These are phyloP conservation scores for Pseudevernia furfuracea DNA, from an alignment of 495 filamentous ascomycete genomes.

Conservation along the genomic window DNA sequence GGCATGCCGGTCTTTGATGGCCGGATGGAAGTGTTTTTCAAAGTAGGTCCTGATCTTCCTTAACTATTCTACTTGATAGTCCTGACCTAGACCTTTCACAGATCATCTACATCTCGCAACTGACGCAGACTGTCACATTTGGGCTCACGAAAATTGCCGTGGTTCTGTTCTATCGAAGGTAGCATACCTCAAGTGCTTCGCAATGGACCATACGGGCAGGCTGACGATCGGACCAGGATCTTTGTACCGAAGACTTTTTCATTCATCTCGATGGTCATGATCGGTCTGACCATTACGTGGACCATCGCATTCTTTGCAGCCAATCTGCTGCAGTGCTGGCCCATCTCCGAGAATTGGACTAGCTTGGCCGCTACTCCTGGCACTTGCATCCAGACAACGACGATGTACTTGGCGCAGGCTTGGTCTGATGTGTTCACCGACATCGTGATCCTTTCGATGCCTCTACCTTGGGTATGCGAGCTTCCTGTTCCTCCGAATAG, in stretches of 20 bases:
- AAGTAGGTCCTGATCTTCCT: neutral
- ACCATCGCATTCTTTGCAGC: slow-evolving; percentile 16
- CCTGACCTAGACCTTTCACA: neutral
- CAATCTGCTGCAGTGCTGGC: slow-evolving; percentile 15
- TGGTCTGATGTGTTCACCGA: slow-evolving; percentile 16
- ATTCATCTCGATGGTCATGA: neutral
- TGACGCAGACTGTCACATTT: slow-evolving; percentile 15
- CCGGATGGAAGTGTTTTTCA: slow-evolving; percentile 3
- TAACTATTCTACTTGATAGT: neutral
- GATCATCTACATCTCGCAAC: slow-evolving; percentile 11
- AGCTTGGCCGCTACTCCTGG: slow-evolving; percentile 1
- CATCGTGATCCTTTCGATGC: slow-evolving; percentile 9
- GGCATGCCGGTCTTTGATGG: slow-evolving; percentile 10
- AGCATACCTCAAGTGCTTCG: no score
- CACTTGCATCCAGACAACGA: slow-evolving; percentile 5
- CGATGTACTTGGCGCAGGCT: slow-evolving; percentile 12
- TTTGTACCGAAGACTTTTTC: neutral
- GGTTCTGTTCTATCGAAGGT: slow-evolving; percentile 12
- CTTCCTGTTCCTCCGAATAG: no score
- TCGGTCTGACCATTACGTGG: slow-evolving; percentile 7
- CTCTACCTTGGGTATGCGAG: neutral
- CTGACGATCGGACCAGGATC: neutral
- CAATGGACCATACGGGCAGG: neutral
- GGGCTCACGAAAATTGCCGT: slow-evolving; percentile 17
- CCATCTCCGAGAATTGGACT: slow-evolving; percentile 12